These are phyloP conservation scores for Chaetothyriales sp. DNA, from an alignment of 2,329 filamentous ascomycete species.

Conservation along the genomic window DNA sequence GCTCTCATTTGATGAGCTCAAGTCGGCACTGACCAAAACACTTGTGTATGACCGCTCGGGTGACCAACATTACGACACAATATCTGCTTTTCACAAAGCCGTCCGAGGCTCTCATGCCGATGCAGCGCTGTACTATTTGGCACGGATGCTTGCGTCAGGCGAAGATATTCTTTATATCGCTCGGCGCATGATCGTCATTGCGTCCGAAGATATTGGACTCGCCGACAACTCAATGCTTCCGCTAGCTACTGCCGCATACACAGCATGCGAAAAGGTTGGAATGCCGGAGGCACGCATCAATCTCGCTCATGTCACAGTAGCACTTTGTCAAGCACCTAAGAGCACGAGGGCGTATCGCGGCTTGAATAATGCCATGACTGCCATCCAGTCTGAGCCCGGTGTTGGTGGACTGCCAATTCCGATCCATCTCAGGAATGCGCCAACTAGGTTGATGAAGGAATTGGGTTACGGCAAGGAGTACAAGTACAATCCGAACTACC, in stretches of 20 bases:
- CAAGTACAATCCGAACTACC: slow-evolving; percentile 90
- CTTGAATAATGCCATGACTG: slow-evolving; percentile 64
- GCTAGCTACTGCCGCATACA: slow-evolving; percentile 74
- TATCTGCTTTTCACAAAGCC: slow-evolving; percentile 93
- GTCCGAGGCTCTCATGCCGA: slow-evolving; percentile 77
- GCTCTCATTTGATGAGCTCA: slow-evolving; percentile 64
- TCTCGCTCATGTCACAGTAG: slow-evolving; percentile 73
- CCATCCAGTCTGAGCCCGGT: slow-evolving; percentile 62
- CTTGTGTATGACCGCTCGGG: slow-evolving; percentile 89
- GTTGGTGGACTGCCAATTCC: slow-evolving; percentile 71
- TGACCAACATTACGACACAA: slow-evolving; percentile 95
- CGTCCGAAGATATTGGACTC: slow-evolving; percentile 83
- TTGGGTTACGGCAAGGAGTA: slow-evolving; percentile 82
- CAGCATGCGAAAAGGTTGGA: slow-evolving; percentile 80
- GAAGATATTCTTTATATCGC: slow-evolving; percentile 91
- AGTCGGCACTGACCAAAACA: slow-evolving; percentile 73
- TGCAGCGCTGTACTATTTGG: slow-evolving; percentile 85
- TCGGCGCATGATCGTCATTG: slow-evolving; percentile 83
- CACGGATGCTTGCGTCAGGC: slow-evolving; percentile 86
- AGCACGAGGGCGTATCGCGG: slow-evolving; percentile 76
- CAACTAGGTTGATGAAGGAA: slow-evolving; percentile 84
- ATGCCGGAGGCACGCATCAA: slow-evolving; percentile 92
- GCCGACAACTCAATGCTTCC: slow-evolving; percentile 74
- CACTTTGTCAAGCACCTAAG: slow-evolving; percentile 68
- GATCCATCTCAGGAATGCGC: slow-evolving; percentile 78